Conservation (phyloP, 1,284 basidiomycete species). For the Melampsora abietis-canadensis region DNA sequence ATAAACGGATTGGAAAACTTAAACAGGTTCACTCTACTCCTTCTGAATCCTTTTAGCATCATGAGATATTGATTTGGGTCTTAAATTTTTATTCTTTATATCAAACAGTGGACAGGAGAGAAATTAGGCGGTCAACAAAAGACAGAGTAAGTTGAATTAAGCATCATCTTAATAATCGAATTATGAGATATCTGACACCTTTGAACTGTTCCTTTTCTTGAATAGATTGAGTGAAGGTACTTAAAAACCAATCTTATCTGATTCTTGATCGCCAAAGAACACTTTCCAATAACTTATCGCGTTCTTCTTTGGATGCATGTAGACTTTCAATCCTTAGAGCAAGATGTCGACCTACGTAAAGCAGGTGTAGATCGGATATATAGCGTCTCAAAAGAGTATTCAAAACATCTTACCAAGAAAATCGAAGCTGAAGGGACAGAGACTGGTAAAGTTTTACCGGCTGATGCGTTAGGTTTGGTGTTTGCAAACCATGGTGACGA, state of each 20-base stretch:
- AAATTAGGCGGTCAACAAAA: conserved; percentile 43
- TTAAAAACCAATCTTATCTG: background rate
- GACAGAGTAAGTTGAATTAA: conserved; percentile 32
- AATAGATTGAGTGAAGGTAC: conserved; percentile 12
- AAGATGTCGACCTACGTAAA: conserved; percentile 42
- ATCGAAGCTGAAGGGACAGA: conserved; percentile 37
- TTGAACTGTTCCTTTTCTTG: background rate
- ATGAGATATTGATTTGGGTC: background rate
- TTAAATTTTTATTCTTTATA: background rate
- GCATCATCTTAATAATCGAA: background rate
- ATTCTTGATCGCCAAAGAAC: background rate
- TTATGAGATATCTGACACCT: background rate
- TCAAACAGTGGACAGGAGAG: conserved; percentile 41
- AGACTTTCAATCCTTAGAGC: conserved; percentile 43
- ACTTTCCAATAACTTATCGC: no score
- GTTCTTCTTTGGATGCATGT: background rate
- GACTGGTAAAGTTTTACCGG: conserved; percentile 43
- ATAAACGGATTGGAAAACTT: conserved; percentile 42
- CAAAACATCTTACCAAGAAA: conserved; percentile 41
- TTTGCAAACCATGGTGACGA: conserved; percentile 43
- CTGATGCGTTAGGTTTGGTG: conserved; percentile 40
- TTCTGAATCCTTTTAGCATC: background rate
- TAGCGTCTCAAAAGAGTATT: conserved; percentile 41
- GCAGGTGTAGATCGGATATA: conserved; percentile 39
- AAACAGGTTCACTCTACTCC: conserved; percentile 25